Evolutionary conservation across 2,329 filamentous ascomycete species (phyloP), one percentile per base, ranked within the genome.

Genomic region (Lachnellula arida): DNA sequence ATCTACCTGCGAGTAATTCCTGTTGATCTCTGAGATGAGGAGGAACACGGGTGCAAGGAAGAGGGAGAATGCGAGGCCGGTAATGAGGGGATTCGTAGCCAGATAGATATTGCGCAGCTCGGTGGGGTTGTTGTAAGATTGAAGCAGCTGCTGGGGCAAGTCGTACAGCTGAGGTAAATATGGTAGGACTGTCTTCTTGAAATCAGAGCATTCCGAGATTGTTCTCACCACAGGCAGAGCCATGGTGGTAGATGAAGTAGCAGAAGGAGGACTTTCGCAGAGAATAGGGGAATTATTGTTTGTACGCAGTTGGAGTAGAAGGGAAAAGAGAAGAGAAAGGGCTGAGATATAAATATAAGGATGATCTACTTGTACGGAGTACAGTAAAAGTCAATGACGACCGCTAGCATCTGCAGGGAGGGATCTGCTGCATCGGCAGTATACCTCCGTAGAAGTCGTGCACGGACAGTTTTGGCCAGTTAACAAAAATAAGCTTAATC

Each of bases 1-100:
- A 72, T 99, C 94, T 43, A 99, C 87, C 74, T 99, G 94, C n/a
- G 92, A 97, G 72, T 92, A 97, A 73, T 99, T 99, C 67, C 81
- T 82, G 74, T 95, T 97, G 75, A 91, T 74, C 72, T 97, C 93
- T 1, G 91, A 89, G 5, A 85, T 76, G 34, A 93, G 68, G 23
- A 96, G 76, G 66, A 95, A 88, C 28, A 94, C 67, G 5, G 80
- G 80, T 1, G 84, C 84, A n/a, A 96, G 72, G 42, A 84, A 78
- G 17, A 96, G 65, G 2, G 89, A 87, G 52, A 89, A 81, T 0
- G 84, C 86, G 61, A 95, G 79, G 2, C 84, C 88, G 0, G 83
- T 85, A 28, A 96, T 79, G 43, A 96, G 76, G 0, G 94, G 94
- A 70, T 99, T 97, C 17, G 93, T 97, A 48, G 84, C 78, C 54